Conservation (phyloP, 768 basidiomycete species). For the Crepidotus variabilis region DNA sequence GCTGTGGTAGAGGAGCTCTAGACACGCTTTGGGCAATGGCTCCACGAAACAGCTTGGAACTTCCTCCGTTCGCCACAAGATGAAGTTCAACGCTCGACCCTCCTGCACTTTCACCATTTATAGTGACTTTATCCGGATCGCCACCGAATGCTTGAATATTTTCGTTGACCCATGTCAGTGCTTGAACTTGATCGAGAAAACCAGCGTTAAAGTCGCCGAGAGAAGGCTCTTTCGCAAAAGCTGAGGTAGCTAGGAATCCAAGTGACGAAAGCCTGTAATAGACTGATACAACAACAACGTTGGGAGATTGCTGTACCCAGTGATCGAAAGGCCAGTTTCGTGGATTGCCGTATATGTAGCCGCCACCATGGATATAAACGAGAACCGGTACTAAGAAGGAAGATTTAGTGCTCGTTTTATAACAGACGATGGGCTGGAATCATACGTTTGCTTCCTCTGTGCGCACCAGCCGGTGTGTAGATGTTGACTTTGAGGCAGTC, state of each 20-base stretch:
- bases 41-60: conserved; percentile 39
- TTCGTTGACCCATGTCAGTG: conserved; percentile 59
- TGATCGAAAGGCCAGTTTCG: conserved; percentile 63
- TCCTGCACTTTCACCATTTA: conserved; percentile 62
- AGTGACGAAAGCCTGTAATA: conserved; percentile 64
- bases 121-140: conserved; percentile 50
- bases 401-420: neutral
- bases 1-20: conserved; percentile 45
- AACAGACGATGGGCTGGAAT: neutral
- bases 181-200: conserved; percentile 59
- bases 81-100: conserved; percentile 54
- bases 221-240: conserved; percentile 28
- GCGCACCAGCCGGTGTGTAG: conserved; percentile 49
- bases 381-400: conserved; percentile 36
- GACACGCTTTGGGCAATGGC: conserved; percentile 65
- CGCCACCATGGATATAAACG: conserved; percentile 49
- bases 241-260: conserved; percentile 57
- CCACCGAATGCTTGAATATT: conserved; percentile 66
- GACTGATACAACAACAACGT: conserved; percentile 60
- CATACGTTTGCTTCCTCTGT: conserved; percentile 44
- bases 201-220: conserved; percentile 51
- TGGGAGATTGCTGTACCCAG: conserved; percentile 61
- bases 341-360: conserved; percentile 58
- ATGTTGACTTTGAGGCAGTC: conserved; percentile 67
- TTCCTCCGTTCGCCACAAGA: conserved; percentile 38